phyloP scores from a whole-genome alignment of 306 rosid genomes.

The Vigna unguiculata region DNA sequence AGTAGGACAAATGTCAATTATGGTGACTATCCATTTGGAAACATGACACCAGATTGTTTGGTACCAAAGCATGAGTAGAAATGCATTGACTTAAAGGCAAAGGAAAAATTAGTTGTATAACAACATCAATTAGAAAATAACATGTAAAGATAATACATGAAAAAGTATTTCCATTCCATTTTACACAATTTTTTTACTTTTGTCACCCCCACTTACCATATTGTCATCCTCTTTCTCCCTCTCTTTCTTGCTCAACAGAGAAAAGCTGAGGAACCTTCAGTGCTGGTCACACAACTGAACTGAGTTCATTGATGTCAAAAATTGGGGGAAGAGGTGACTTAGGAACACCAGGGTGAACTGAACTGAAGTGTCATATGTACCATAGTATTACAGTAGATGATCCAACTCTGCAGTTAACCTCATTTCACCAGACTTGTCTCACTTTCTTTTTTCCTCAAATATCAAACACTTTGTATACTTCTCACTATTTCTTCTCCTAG shows the following conservation, averaged over 20 bases:
- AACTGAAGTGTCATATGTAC: constrained; percentile 54
- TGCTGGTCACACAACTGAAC: constrained; percentile 24
- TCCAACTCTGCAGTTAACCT: constrained; percentile 39
- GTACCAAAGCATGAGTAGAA: constrained; percentile 6
- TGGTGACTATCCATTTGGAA: not conserved
- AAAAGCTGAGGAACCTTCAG: constrained; percentile 42
- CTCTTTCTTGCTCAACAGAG: constrained; percentile 22
- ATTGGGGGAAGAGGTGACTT: constrained; percentile 36
- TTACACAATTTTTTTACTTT: constrained; percentile 17
- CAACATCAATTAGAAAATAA: constrained; percentile 27
- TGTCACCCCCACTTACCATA: not conserved
- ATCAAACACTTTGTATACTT: constrained; percentile 46
- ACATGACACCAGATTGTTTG: constrained; percentile 15
- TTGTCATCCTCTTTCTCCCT: not conserved
- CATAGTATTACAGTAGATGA: constrained; percentile 48
- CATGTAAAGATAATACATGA: constrained; percentile 26
- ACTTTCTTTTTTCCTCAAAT: constrained; percentile 38
- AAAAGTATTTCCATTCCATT: constrained; percentile 36
- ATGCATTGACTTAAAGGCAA: constrained; percentile 9
- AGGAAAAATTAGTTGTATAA: not conserved
- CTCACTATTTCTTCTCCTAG: constrained; percentile 49
- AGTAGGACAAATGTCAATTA: constrained; percentile 6
- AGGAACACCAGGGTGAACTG: constrained; percentile 46
- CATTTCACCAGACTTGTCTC: constrained; percentile 53
- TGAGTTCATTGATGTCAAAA: constrained; percentile 29